Evolutionary conservation across 345 rosid species (phyloP), one percentile per base, ranked within the genome.

Genomic region (Citrus trifoliata): DNA sequence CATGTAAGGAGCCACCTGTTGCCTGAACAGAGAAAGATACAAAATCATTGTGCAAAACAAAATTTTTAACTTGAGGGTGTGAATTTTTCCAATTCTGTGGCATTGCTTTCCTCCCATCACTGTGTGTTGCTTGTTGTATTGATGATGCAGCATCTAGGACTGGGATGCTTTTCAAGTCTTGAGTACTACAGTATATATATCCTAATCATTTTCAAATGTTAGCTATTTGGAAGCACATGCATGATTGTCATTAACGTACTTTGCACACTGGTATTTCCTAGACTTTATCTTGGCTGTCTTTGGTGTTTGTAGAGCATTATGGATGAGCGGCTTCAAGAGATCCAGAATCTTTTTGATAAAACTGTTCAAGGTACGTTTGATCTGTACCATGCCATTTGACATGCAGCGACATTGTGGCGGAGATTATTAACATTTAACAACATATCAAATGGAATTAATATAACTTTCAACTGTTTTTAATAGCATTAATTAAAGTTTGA

Each of bases 281-380:
- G 79, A 68, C 46, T 59, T 35, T 5, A 33, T 79, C 69, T 79
- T 81, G 37, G 82, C 85, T 79, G 75, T 73, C 40, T 77, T 69
- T 88, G 82, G 80, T 71, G 58, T 69, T 78, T 87, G 78, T 81
- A 95, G 99, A 80, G 85, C 59, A 42, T 81, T 79, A 84, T 89
- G 88, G 89, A 89, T 76, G 86, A 87, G 75, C 88, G 59, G 79
- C 83, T 82, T 81, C 89, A 78, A 78, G 96, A 89, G 86, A 76
- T 87, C 80, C 91, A 93, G 73, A 84, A 85, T 82, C 97, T 94
- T 82, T 91, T 94, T 70, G 97, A 94, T 81, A 89, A 88, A 83
- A 88, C 97, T 25, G 86, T 91, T 67, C 94, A 94, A 92, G 99
- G 99, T 95, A 87, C 79, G 21, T 73, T 46, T 25, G 61, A 30